Conservation (phyloP, 257 asterid genomes). For the Nicotiana undulata region DNA sequence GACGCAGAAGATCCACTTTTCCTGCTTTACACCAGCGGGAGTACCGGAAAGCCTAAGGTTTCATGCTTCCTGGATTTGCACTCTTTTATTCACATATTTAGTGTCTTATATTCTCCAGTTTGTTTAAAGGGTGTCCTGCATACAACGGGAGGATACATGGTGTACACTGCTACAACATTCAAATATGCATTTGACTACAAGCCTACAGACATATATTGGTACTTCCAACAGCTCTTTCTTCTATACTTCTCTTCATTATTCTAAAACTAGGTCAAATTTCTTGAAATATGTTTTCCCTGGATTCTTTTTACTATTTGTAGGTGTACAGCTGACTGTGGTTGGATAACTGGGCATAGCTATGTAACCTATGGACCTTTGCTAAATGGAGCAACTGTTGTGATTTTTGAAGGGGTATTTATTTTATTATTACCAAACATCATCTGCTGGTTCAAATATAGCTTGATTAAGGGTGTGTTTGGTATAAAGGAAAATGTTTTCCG, state of each 20-base stretch:
- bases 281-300: slow-evolving; percentile 11
- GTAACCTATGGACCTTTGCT: slow-evolving; percentile 96
- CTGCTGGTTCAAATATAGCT: not conserved
- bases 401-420: slow-evolving; percentile 90
- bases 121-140: slow-evolving; percentile 83
- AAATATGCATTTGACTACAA: slow-evolving; percentile 95
- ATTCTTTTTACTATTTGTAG: slow-evolving; percentile 29
- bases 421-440: not conserved
- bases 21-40: slow-evolving; percentile 97
- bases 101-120: slow-evolving; percentile 22
- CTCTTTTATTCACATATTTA: slow-evolving; percentile 16
- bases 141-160: slow-evolving; percentile 99
- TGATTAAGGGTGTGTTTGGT: no score
- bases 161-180: slow-evolving; percentile 90
- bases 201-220: slow-evolving; percentile 92
- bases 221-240: slow-evolving; percentile 4
- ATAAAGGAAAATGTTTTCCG: no score
- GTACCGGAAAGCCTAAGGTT: slow-evolving; percentile 99
- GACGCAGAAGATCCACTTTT: slow-evolving; percentile 98
- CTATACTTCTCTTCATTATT: not conserved
- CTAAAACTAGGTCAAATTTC: slow-evolving; percentile 6
- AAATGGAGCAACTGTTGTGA: slow-evolving; percentile 76
- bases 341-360: slow-evolving; percentile 99
- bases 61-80: slow-evolving; percentile 11
- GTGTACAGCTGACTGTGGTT: slow-evolving; percentile 99